Percentiles rank a stretch among this genome's conserved stretches.
These are phyloP conservation scores for Knoxdaviesia proteae DNA, from an alignment of 2,329 filamentous ascomycete species.

Conservation along the genomic window DNA sequence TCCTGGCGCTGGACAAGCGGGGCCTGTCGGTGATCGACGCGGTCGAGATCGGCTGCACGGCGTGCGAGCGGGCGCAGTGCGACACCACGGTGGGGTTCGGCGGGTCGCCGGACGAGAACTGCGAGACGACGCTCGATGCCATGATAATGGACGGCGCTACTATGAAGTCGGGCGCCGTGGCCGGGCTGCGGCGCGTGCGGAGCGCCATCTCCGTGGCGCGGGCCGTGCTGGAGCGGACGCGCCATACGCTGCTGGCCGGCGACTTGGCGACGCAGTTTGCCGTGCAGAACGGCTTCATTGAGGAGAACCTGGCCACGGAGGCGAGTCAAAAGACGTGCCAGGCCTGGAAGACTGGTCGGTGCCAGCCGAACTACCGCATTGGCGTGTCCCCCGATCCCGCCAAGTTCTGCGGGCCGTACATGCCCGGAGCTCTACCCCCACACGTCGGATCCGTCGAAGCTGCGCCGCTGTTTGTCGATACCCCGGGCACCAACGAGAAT, in stretches of 20 bases:
- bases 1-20: constrained; percentile 13
- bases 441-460: not conserved
- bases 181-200: constrained; percentile 24
- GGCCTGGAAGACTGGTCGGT: constrained; percentile 19
- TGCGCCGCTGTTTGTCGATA: not conserved
- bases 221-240: constrained; percentile 27
- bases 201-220: constrained; percentile 28
- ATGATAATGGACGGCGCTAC: constrained; percentile 34
- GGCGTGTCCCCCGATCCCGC: constrained; percentile 22
- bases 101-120: constrained; percentile 31
- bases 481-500: not conserved
- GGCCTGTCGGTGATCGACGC: constrained; percentile 24
- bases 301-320: constrained; percentile 20
- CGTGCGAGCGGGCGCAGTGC: constrained; percentile 30
- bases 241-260: constrained; percentile 29
- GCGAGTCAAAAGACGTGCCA: constrained; percentile 18
- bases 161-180: constrained; percentile 32
- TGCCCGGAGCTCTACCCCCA: constrained; percentile 7
- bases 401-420: constrained; percentile 25
- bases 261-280: constrained; percentile 33
- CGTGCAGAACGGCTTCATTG: constrained; percentile 25
- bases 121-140: constrained; percentile 37
- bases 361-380: constrained; percentile 29
- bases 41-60: constrained; percentile 26
- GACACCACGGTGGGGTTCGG: constrained; percentile 33